phyloP scores from a whole-genome alignment of 2,329 filamentous ascomycete species.

The Aspergillus tamarii region DNA sequence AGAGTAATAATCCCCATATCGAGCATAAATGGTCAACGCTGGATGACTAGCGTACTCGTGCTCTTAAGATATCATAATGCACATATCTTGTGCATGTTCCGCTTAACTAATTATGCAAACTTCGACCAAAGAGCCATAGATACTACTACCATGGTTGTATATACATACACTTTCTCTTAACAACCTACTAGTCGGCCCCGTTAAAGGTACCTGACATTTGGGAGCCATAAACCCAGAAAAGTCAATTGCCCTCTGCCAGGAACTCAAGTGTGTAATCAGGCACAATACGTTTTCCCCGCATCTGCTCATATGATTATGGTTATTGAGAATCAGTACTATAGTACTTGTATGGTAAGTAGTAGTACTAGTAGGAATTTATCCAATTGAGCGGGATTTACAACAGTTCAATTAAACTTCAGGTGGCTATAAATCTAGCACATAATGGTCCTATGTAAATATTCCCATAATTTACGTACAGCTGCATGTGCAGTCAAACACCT shows the following conservation, averaged over 20 bases:
- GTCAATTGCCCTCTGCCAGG: background rate
- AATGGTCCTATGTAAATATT: background rate
- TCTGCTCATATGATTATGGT: background rate
- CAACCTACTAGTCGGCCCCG: background rate
- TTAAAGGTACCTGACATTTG: background rate
- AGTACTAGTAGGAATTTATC: background rate
- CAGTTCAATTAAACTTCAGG: background rate
- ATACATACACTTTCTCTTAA: background rate
- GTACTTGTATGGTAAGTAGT: background rate
- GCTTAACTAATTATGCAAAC: background rate
- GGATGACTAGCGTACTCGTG: background rate
- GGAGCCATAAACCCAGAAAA: conserved; percentile 1
- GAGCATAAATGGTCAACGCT: background rate
- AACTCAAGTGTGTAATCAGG: background rate
- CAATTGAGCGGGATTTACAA: background rate
- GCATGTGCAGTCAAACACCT: background rate
- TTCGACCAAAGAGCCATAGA: background rate
- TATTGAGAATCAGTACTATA: background rate
- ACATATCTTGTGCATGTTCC: background rate
- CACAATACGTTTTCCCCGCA: background rate
- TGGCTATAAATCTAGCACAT: background rate
- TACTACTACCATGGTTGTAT: background rate
- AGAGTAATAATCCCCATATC: background rate
- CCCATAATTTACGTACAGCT: background rate
- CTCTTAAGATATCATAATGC: background rate